Conservation (phyloP, 805 yeast species). For the Wickerhamiella domercqiae region DNA sequence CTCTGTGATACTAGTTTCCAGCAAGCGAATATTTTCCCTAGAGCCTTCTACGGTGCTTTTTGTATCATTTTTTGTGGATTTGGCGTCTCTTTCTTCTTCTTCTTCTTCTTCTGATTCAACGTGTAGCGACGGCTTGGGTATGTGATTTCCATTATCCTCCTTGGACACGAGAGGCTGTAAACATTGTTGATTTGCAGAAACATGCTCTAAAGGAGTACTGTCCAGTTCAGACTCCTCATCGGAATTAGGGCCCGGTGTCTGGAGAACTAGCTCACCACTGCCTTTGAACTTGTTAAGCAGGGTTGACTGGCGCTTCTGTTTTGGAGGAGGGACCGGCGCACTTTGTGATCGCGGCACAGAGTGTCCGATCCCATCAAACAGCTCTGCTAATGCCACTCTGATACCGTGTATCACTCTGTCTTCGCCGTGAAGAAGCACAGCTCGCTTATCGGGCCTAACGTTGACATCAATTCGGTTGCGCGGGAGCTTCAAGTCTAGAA, state of each 20-base stretch:
- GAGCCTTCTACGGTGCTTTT: too few species aligned
- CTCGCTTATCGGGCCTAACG: slow-evolving; percentile 82
- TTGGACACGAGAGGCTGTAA: too few species aligned
- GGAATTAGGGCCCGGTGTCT: slow-evolving; percentile 1
- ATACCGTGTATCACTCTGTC: slow-evolving; percentile 39
- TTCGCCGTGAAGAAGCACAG: slow-evolving; percentile 56
- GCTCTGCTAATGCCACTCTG: slow-evolving; percentile 32
- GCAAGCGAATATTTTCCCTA: too few species aligned
- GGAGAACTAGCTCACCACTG: slow-evolving; percentile 9
- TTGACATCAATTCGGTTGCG: slow-evolving; percentile 51
- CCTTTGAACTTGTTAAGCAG: slow-evolving; percentile 11
- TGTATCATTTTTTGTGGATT: too few species aligned
- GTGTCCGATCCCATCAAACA: slow-evolving; percentile 31
- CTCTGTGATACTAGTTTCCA: too few species aligned
- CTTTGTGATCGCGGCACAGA: slow-evolving; percentile 22
- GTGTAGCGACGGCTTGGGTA: too few species aligned
- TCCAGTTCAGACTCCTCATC: not conserved
- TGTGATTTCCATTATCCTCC: too few species aligned
- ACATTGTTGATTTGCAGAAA: not conserved
- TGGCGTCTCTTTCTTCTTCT: too few species aligned
- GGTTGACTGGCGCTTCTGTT: slow-evolving; percentile 6
- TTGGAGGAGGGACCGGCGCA: slow-evolving; percentile 5
- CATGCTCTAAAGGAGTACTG: not conserved
- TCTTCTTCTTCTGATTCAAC: too few species aligned
- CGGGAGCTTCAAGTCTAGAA: slow-evolving; percentile 43